Evolutionary conservation across 2,329 filamentous ascomycete species (phyloP).

Genomic region (Tolypocladium guangdongense): DNA sequence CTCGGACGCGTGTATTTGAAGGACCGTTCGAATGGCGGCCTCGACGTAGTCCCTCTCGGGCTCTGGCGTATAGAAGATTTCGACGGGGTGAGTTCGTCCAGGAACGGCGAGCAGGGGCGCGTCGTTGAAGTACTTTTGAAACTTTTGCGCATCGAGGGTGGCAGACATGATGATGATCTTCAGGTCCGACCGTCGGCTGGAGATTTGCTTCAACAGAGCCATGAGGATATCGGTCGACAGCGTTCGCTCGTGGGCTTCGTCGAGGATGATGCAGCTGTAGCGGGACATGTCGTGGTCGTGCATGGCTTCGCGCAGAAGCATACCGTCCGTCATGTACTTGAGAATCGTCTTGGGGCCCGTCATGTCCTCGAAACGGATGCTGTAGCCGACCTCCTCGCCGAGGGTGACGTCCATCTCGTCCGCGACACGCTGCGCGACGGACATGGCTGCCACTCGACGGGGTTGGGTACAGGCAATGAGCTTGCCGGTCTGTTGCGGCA

Average conservation of each 20-base stretch:
- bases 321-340: slow-evolving; percentile 99
- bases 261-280: slow-evolving; percentile 96
- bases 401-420: slow-evolving; percentile 91
- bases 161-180: slow-evolving; percentile 99
- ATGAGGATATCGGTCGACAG: slow-evolving; percentile 96
- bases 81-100: slow-evolving; percentile 88
- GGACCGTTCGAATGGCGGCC: slow-evolving; percentile 82
- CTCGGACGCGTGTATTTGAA: slow-evolving; percentile 93
- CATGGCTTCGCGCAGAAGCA: slow-evolving; percentile 93
- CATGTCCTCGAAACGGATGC: slow-evolving; percentile 95
- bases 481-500: slow-evolving; percentile 76
- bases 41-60: slow-evolving; percentile 96
- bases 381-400: slow-evolving; percentile 94
- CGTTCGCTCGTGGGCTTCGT: slow-evolving; percentile 96
- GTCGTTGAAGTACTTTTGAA: slow-evolving; percentile 93
- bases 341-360: slow-evolving; percentile 81
- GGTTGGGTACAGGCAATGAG: slow-evolving; percentile 96
- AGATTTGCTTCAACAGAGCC: slow-evolving; percentile 87
- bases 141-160: slow-evolving; percentile 94
- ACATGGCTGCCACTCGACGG: slow-evolving; percentile 96
- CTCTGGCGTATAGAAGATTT: slow-evolving; percentile 97
- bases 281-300: slow-evolving; percentile 84
- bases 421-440: slow-evolving; percentile 93
- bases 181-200: slow-evolving; percentile 70
- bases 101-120: slow-evolving; percentile 89